Conservation (phyloP, 768 basidiomycete genomes). For the Auricularia auricula-judae region DNA sequence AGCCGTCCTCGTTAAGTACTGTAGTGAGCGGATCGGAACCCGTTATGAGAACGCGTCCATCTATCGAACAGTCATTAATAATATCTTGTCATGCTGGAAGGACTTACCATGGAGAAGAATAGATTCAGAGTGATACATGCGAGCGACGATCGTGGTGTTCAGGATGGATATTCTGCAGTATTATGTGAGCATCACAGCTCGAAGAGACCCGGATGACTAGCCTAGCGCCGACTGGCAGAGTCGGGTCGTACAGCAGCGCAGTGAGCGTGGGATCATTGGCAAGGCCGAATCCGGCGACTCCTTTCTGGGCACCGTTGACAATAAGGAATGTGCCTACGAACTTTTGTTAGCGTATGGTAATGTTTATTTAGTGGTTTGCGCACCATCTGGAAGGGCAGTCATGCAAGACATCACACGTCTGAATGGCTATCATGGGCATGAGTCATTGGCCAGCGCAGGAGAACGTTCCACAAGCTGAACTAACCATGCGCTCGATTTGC, state of each 20-base stretch:
- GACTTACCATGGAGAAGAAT: conserved; percentile 10
- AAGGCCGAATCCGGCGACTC: conserved; percentile 14
- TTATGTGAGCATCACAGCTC: neutral
- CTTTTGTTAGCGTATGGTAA: neutral
- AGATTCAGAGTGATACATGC: conserved; percentile 14
- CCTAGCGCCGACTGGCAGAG: conserved; percentile 31
- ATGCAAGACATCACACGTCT: conserved; percentile 28
- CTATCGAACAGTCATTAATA: neutral
- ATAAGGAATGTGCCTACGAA: neutral
- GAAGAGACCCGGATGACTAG: neutral
- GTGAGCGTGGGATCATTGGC: conserved; percentile 32
- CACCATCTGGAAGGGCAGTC: conserved; percentile 12
- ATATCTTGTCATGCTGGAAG: neutral
- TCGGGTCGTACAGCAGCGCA: conserved; percentile 63
- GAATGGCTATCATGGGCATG: conserved; percentile 23
- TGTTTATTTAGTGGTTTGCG: conserved; percentile 4
- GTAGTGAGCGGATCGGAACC: conserved; percentile 12
- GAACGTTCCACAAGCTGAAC: conserved; percentile 11
- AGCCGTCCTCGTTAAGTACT: neutral
- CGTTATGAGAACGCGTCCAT: conserved; percentile 13
- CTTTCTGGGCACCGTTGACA: conserved; percentile 10
- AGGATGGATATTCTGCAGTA: conserved; percentile 41
- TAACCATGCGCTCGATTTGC: conserved; percentile 70
- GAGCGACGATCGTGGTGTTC: conserved; percentile 12
- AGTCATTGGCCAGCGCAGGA: neutral